These are phyloP conservation scores for Aegilops umbellulata DNA, from an alignment of 176 grass and related monocot species.

Conservation along the genomic window DNA sequence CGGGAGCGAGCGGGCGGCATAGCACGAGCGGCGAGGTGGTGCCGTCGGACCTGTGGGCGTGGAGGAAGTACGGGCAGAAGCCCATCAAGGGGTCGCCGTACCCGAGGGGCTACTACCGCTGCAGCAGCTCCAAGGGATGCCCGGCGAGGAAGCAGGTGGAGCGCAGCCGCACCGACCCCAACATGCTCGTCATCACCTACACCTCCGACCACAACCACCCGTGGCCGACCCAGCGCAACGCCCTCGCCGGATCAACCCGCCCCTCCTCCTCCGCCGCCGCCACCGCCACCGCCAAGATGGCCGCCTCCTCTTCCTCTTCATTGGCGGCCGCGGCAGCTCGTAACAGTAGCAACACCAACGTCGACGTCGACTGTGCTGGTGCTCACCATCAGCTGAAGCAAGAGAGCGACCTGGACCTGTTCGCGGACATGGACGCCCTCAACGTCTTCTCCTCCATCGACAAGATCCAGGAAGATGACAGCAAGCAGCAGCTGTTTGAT, in stretches of 20 bases:
- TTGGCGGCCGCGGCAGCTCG: neutral
- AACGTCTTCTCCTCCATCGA: neutral
- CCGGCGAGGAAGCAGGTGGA: slow-evolving; percentile 97
- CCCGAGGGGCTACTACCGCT: slow-evolving; percentile 95
- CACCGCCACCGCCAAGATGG: neutral
- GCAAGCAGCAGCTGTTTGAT: slow-evolving; percentile 35
- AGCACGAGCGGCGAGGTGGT: slow-evolving; percentile 76
- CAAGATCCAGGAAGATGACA: slow-evolving; percentile 18
- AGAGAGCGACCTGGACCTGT: slow-evolving; percentile 32
- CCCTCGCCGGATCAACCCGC: slow-evolving; percentile 80
- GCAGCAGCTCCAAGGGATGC: slow-evolving; percentile 98
- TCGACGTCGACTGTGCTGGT: neutral
- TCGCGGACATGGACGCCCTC: slow-evolving; percentile 13
- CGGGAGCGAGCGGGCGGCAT: slow-evolving; percentile 33
- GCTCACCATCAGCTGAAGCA: slow-evolving; percentile 36
- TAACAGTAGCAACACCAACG: neutral
- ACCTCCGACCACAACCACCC: slow-evolving; percentile 98
- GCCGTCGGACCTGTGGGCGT: slow-evolving; percentile 95
- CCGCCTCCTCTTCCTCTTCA: neutral
- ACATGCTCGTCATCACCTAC: slow-evolving; percentile 98
- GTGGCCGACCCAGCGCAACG: slow-evolving; percentile 90
- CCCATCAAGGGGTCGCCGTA: slow-evolving; percentile 96
- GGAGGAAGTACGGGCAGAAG: slow-evolving; percentile 98
- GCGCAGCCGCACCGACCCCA: slow-evolving; percentile 95
- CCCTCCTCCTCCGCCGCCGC: neutral